phyloP scores from a whole-genome alignment of 2,329 filamentous ascomycete genomes.

The Alternaria dauci region DNA sequence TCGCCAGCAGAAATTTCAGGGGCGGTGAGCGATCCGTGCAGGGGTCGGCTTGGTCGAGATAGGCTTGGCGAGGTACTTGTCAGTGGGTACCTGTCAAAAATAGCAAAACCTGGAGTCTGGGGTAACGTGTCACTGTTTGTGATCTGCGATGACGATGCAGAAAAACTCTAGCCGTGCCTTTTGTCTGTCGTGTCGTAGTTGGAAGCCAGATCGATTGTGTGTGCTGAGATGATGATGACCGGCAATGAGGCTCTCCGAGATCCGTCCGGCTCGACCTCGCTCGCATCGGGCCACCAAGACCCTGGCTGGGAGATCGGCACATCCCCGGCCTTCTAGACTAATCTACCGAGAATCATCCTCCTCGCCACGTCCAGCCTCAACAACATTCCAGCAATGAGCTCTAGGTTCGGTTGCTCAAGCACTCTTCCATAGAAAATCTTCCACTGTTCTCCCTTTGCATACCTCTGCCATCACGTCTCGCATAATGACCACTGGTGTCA shows the following conservation, averaged over 20 bases:
- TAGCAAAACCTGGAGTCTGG: constrained; percentile 3
- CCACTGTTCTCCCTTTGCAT: not conserved
- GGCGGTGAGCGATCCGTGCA: constrained; percentile 31
- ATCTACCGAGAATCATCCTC: constrained; percentile 10
- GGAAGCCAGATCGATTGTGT: not conserved
- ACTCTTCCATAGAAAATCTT: not conserved
- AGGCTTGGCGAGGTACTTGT: constrained; percentile 7
- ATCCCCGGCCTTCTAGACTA: constrained; percentile 19
- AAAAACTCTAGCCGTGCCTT: not conserved
- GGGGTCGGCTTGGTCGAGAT: constrained; percentile 3
- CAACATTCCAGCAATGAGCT: not conserved
- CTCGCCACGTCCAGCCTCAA: constrained; percentile 21
- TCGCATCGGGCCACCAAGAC: constrained; percentile 6
- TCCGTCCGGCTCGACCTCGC: constrained; percentile 7
- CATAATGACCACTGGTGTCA: too few relatives aligned
- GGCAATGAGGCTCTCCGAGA: constrained; percentile 3
- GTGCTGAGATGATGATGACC: not conserved
- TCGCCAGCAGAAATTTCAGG: constrained; percentile 17
- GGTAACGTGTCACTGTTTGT: not conserved
- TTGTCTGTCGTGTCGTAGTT: accelerated
- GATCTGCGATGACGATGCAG: not conserved
- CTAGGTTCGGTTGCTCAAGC: not conserved
- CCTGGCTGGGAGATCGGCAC: constrained; percentile 15
- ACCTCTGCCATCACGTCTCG: not conserved
- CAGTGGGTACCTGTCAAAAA: not conserved